phyloP scores from a whole-genome alignment of 2,329 filamentous ascomycete genomes.

The Botrytis medusae region DNA sequence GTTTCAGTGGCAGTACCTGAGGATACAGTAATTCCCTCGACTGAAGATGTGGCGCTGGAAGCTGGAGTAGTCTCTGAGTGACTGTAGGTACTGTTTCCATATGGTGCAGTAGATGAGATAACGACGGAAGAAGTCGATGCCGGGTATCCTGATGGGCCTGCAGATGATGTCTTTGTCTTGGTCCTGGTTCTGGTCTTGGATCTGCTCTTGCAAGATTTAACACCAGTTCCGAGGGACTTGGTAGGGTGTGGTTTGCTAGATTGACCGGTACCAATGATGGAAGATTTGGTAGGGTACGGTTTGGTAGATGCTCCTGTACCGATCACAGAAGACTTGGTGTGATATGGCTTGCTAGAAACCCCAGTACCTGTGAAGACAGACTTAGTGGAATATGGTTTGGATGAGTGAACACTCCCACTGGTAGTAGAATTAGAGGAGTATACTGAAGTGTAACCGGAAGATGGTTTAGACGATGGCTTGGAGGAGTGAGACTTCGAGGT shows the following conservation, averaged over 20 bases:
- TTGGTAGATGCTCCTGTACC: not conserved
- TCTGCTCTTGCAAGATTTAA: not conserved
- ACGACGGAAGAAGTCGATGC: not conserved
- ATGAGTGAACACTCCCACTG: not conserved
- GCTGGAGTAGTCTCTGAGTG: not conserved
- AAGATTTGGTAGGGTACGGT: not conserved
- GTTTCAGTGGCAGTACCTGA: not conserved
- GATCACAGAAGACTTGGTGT: not conserved
- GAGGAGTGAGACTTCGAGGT: not conserved
- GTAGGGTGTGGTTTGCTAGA: not conserved
- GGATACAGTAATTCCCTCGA: not conserved
- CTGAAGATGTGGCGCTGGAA: constrained; percentile 9
- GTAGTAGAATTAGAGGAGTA: not conserved
- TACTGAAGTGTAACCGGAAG: constrained; percentile 16
- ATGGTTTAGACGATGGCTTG: not conserved
- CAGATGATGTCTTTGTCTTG: constrained; percentile 13
- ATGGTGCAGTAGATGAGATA: constrained; percentile 1
- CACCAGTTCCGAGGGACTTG: constrained; percentile 2
- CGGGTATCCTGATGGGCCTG: not conserved
- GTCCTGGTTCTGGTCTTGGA: constrained; percentile 25
- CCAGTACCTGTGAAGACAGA: not conserved
- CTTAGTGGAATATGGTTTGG: not conserved
- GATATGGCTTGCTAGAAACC: not conserved
- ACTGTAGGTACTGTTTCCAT: constrained; percentile 17
- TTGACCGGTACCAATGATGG: not conserved